Percentiles rank a stretch among this genome's conserved stretches.
phyloP scores from a whole-genome alignment of 805 yeast genomes.

The Candida xiaguanensis region DNA sequence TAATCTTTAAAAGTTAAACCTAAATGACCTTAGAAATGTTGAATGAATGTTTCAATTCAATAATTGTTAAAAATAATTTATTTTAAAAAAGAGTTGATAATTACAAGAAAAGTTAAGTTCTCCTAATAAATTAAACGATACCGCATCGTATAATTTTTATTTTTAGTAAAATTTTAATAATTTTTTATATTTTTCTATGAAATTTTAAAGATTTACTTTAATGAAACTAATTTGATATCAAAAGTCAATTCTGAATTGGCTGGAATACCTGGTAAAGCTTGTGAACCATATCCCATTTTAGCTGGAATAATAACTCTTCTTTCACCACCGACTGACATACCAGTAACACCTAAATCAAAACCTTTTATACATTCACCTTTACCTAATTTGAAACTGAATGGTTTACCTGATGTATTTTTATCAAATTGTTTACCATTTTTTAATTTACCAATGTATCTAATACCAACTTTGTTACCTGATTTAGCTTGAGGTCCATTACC shows the following conservation, averaged over 20 bases:
- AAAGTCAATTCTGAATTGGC: constrained; percentile 95
- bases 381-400: constrained; percentile 87
- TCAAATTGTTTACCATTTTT: constrained; percentile 95
- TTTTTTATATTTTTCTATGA: background rate
- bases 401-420: constrained; percentile 96
- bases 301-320: constrained; percentile 97
- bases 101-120: too few species aligned
- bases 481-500: constrained; percentile 90
- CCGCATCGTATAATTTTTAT: background rate
- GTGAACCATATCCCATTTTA: constrained; percentile 93
- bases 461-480: constrained; percentile 86
- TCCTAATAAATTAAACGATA: background rate
- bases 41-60: too few species aligned
- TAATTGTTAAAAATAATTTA: too few species aligned
- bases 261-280: constrained; percentile 94
- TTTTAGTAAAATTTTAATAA: background rate
- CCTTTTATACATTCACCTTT: constrained; percentile 98
- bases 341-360: constrained; percentile 97
- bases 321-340: constrained; percentile 98
- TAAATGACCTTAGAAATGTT: too few species aligned
- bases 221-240: constrained; percentile 88
- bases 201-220: constrained; percentile 52
- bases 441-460: constrained; percentile 96
- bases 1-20: too few species aligned
- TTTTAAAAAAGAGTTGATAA: too few species aligned